A percentile compares a stretch with the other conserved stretches of the same genome.
Conservation (phyloP, 1,284 basidiomycete species). For the Ceratobasidium sp. region DNA sequence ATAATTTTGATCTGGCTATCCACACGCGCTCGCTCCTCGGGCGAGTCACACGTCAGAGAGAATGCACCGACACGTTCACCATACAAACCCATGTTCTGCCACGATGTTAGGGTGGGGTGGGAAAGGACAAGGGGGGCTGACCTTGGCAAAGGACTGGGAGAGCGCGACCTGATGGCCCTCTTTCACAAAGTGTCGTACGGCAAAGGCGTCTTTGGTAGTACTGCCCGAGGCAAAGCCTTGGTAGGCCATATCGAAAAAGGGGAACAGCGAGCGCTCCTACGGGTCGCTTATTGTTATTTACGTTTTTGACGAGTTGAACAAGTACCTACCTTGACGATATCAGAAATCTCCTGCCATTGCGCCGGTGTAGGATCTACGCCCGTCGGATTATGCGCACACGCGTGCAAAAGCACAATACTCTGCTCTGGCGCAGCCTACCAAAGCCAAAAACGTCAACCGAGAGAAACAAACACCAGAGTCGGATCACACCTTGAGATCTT, state of each 20-base stretch:
- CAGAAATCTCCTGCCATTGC: constrained; percentile 94
- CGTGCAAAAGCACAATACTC: constrained; percentile 87
- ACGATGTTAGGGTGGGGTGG: constrained; percentile 11
- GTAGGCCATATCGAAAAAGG: constrained; percentile 98
- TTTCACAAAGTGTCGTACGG: constrained; percentile 93
- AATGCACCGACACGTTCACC: constrained; percentile 98
- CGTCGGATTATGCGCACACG: constrained; percentile 94
- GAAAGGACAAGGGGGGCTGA: constrained; percentile 48
- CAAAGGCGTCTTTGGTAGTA: constrained; percentile 90
- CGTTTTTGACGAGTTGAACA: background rate
- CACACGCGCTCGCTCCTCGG: constrained; percentile 88
- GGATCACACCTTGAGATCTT: constrained; percentile 74
- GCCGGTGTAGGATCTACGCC: constrained; percentile 92
- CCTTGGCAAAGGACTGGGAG: constrained; percentile 95
- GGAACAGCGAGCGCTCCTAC: constrained; percentile 83
- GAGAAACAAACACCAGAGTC: background rate
- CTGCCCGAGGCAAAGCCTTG: constrained; percentile 94
- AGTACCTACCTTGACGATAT: constrained; percentile 72
- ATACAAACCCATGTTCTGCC: constrained; percentile 94
- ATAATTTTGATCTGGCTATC: constrained; percentile 96
- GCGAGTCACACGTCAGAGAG: constrained; percentile 77
- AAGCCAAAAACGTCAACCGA: background rate
- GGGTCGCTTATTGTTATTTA: background rate
- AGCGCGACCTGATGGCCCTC: constrained; percentile 89
- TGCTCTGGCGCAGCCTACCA: constrained; percentile 76